Base-by-base conservation (phyloP, 2,329 filamentous ascomycete species). In the Mariannaea sp. region DNA sequence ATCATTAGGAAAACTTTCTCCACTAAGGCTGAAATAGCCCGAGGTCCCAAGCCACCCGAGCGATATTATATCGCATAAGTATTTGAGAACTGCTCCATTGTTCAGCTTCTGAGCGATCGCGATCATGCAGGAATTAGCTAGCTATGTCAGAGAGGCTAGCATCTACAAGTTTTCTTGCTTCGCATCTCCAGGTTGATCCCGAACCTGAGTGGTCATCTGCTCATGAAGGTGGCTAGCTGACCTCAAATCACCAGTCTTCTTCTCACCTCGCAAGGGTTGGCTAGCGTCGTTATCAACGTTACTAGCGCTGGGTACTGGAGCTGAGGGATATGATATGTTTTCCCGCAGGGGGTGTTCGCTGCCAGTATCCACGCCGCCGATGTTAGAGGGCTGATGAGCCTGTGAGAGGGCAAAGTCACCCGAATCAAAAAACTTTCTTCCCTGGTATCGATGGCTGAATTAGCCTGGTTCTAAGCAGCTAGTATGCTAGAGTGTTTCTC, bases 401-500 rank as follows among this genome's bases (percentile, higher is more conserved):
- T 62, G 46, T 13, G 38, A 45, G 8, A 62, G 58, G 14, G 60
- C 58, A 42, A 62, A 61, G 38, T 62, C 58, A 12, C 60, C 58
- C 8, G 58, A 62, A 20, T 62, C 58, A 10, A 62, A 62, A 20
- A 58, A 62, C 12, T 57, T 56, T 22, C 58, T 58, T 41, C 41
- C 45, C 58, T 62, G 12, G 0, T 0, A 26, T 26, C 4, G 3
- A 22, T 5, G 19, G 1, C 13, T 13, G 9, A 46, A 27, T 59
- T 10, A 53, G 41, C n/a, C 43, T 42, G 12, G 16, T 36, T 49
- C 4, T 14, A 27, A 10, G 7, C 7, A 4, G 3, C 3, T n/a
- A 9, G 22, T 13, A 1, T 3, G 7, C 5, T 20, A 17, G 13
- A 19, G 45, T 7, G 33, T 4, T 5, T 35, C 19, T 42, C 13